Base-by-base conservation (phyloP, 2,329 filamentous ascomycete genomes). In the Pestalotiopsis sp. region DNA sequence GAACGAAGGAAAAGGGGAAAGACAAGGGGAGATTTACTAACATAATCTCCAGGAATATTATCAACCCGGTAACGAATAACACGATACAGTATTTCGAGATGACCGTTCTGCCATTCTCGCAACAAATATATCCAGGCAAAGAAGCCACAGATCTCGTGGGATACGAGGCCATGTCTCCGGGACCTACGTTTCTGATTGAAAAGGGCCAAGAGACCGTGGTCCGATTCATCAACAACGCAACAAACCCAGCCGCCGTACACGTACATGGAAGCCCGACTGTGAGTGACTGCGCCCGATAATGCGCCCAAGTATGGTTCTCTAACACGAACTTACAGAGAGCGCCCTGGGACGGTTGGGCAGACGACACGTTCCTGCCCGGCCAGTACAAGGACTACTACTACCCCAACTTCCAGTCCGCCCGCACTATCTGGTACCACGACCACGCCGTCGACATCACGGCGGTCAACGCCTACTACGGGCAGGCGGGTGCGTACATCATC, bases 391-490 rank as follows among this genome's bases (percentile, higher is more conserved):
- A 90, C 70, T 89, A 90, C 75, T 90, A 89, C 75, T 90, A 88
- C 71, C 87, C 87, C 11, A 90, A 90, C 74, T 78, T 75, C 14
- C 84, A 89, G 73, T 81, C 80, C 52, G 85, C 82, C 1, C 82
- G 87, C 49, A 81, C 85, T 0, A 79, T 89, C 38, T 90, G 88
- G 88, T 90, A 90, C 71, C 87, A 90, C 72, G 85, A 84, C 70
- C 80, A 81, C 68, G 79, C 81, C 14, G 75, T 82, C 66, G 75
- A 78, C 36, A 75, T 77, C 25, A 89, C 87, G 13, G 84, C 85
- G 6, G 78, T 84, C 59, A 87, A 90, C 72, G 86, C 85, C 13
- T 89, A 88, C 74, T 83, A 82, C 41, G 88, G 88, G 4, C 87
- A 88, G 75, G 83, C 84, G 25, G 88, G 87, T 14, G 83, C 85